Evolutionary conservation across 257 asterid genomes (phyloP).

Genomic region (Scutellaria galericulata): DNA sequence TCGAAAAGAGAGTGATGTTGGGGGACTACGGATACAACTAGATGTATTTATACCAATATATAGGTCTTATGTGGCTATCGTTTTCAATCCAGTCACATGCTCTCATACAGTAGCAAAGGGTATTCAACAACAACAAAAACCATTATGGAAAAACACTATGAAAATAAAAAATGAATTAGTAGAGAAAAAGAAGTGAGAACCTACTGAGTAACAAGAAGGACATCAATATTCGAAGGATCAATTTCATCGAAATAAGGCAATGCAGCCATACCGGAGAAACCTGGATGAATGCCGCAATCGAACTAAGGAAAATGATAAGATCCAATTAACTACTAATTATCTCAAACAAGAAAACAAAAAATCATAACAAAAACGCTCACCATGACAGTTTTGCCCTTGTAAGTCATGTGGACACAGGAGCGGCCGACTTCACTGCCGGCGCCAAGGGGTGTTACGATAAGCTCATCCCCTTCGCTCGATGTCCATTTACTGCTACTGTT

Average conservation of each 20-base stretch:
- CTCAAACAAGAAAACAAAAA: background rate
- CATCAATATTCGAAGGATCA: constrained; percentile 84
- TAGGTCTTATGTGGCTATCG: too few relatives aligned
- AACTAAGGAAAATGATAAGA: constrained; percentile 49
- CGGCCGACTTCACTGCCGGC: constrained; percentile 99
- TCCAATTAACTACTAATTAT: background rate
- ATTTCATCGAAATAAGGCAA: constrained; percentile 98
- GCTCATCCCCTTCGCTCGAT: constrained; percentile 82
- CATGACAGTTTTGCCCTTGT: constrained; percentile 87
- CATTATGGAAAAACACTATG: too few relatives aligned
- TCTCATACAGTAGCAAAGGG: too few relatives aligned
- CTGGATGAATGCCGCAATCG: constrained; percentile 99
- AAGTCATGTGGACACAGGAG: constrained; percentile 88
- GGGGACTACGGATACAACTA: too few relatives aligned
- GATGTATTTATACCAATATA: too few relatives aligned
- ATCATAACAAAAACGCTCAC: constrained; percentile 39
- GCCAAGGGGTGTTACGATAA: constrained; percentile 86
- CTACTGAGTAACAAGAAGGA: constrained; percentile 94
- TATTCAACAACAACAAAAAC: too few relatives aligned
- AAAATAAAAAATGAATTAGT: too few relatives aligned
- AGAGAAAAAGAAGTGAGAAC: constrained; percentile 14
- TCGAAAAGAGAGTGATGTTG: too few relatives aligned
- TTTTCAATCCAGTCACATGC: too few relatives aligned
- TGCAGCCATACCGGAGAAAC: constrained; percentile 95
- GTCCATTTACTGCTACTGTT: constrained; percentile 42